A percentile compares a stretch with the other conserved stretches of the same genome.
Conservation (phyloP, 2,329 filamentous ascomycete genomes). For the Mollisiaceae sp. region DNA sequence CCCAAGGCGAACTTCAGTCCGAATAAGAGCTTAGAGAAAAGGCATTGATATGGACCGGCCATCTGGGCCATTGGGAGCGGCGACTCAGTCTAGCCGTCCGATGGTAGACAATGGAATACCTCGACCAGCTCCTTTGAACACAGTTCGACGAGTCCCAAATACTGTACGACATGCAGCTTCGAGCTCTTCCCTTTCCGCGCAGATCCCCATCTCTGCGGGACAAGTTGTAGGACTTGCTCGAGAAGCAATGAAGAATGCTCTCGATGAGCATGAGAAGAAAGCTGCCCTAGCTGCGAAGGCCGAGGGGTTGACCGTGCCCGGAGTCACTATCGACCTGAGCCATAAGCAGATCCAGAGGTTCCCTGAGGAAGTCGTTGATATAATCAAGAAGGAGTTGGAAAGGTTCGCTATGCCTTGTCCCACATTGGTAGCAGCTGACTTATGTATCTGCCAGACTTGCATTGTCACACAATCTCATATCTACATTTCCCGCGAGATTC, state of each 20-base stretch:
- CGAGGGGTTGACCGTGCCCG: constrained; percentile 63
- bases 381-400: constrained; percentile 45
- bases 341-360: constrained; percentile 69
- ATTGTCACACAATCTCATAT: constrained; percentile 79
- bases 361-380: constrained; percentile 45
- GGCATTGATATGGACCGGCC: constrained; percentile 40
- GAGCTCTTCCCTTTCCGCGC: constrained; percentile 51
- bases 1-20: constrained; percentile 27
- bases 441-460: constrained; percentile 62
- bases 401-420: constrained; percentile 36
- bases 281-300: constrained; percentile 46
- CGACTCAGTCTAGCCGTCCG: constrained; percentile 45
- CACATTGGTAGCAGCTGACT: constrained; percentile 33
- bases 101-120: constrained; percentile 47
- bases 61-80: constrained; percentile 42
- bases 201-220: constrained; percentile 59
- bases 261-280: constrained; percentile 69
- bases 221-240: constrained; percentile 70
- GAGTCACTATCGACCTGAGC: constrained; percentile 79
- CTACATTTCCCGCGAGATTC: constrained; percentile 72
- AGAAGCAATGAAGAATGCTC: constrained; percentile 70
- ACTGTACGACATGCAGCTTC: constrained; percentile 52
- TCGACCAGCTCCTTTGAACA: constrained; percentile 44
- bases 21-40: constrained; percentile 22
- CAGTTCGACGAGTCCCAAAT: constrained; percentile 47